Evolutionary conservation across 345 rosid genomes (phyloP).

Genomic region (Syzygium oleosum): DNA sequence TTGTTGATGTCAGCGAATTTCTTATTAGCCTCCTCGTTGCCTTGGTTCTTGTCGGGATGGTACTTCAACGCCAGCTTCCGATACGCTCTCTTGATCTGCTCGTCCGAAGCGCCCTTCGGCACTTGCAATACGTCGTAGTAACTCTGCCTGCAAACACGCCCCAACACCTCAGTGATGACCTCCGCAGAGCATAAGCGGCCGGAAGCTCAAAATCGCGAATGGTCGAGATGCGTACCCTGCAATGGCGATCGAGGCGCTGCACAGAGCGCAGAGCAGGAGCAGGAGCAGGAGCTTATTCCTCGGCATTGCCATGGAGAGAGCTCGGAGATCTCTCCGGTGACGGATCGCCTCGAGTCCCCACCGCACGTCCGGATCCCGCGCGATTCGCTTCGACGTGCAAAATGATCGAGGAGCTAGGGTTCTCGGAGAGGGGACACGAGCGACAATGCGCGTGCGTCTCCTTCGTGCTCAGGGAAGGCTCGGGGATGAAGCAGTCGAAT

Average conservation of each 20-base stretch:
- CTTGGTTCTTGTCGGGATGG: constrained; percentile 96
- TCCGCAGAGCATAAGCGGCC: not conserved
- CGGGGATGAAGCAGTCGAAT: not conserved
- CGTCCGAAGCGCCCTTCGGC: constrained; percentile 84
- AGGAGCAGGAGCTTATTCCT: constrained; percentile 19
- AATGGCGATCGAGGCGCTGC: constrained; percentile 18
- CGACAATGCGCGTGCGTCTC: not conserved
- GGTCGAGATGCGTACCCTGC: constrained; percentile 20
- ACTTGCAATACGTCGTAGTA: constrained; percentile 94
- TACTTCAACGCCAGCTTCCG: constrained; percentile 95
- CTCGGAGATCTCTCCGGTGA: constrained; percentile 2
- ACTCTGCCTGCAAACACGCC: constrained; percentile 56
- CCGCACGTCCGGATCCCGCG: constrained; percentile 18
- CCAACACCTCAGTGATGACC: not conserved
- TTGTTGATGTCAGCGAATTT: constrained; percentile 86
- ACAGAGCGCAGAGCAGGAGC: constrained; percentile 20
- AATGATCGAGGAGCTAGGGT: not conserved
- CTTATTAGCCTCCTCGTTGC: constrained; percentile 89
- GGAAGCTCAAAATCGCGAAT: not conserved
- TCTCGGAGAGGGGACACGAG: not conserved
- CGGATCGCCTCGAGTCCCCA: not conserved
- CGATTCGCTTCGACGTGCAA: not conserved
- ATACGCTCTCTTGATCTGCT: constrained; percentile 96
- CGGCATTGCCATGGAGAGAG: constrained; percentile 23
- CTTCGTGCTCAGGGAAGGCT: not conserved